These are phyloP conservation scores for Solanum sitiens DNA, from an alignment of 257 asterid species.

Conservation along the genomic window DNA sequence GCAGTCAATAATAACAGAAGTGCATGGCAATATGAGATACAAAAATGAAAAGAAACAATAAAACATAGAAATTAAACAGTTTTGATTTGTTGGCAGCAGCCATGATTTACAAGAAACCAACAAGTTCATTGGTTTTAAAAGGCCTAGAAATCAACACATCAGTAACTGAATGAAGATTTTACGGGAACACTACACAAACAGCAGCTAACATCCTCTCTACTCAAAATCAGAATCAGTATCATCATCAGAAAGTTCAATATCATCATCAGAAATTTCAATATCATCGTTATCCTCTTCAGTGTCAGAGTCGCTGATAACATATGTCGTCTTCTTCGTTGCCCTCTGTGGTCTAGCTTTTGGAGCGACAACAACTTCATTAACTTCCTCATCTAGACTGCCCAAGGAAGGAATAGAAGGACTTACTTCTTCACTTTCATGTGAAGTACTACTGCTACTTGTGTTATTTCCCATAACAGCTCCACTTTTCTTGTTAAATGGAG, in stretches of 20 bases:
- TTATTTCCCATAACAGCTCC: slow-evolving; percentile 48
- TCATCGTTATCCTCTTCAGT: slow-evolving; percentile 23
- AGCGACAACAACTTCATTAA: slow-evolving; percentile 13
- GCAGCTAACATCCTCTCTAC: background rate
- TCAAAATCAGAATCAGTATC: slow-evolving; percentile 35
- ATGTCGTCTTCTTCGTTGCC: slow-evolving; percentile 25
- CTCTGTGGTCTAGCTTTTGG: slow-evolving; percentile 51
- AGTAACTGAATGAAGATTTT: background rate
- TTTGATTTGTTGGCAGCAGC: background rate
- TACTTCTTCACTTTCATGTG: slow-evolving; percentile 15
- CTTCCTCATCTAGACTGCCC: slow-evolving; percentile 24
- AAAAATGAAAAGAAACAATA: background rate
- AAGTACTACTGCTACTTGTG: slow-evolving; percentile 9
- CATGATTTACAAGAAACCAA: background rate
- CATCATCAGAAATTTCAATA: slow-evolving; percentile 12
- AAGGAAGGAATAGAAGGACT: slow-evolving; percentile 29
- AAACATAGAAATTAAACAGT: background rate
- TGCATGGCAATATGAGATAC: too few relatives aligned
- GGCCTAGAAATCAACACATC: background rate
- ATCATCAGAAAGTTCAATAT: slow-evolving; percentile 21
- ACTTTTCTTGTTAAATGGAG: slow-evolving; percentile 94
- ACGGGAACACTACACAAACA: background rate
- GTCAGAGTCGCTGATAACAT: slow-evolving; percentile 66
- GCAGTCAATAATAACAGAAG: background rate
- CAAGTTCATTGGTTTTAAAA: background rate